Base-by-base conservation (phyloP, 192 early-diverging fungal genomes). In the Obelidium mucronatum region DNA sequence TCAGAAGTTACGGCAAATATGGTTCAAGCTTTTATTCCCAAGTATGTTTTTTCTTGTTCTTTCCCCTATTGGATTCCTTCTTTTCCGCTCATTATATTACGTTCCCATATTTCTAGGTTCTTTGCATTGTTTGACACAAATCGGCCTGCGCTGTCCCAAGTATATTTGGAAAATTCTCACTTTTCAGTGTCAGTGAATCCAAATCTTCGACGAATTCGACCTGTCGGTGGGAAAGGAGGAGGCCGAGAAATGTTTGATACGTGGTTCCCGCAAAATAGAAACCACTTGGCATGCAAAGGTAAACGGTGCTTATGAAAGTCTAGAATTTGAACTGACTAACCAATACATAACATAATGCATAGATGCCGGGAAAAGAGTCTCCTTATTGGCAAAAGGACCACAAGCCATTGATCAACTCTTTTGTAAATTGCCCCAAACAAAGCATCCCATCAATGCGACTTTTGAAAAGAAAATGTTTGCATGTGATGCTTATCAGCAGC, bases 161-260 rank as follows among this genome's bases (percentile, higher is more conserved):
- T 82, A 26, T 85, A 83, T 55, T 33, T 67, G 22, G 79, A 80
- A 31, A 40, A 68, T 11, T 59, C 79, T 15, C 24, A 30, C 24
- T 85, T 85, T 63, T 85, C 84, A 22, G 65, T 82, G 22, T 75
- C 68, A 22, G 77, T 82, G 22, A 73, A 80, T 24, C 39, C 76
- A 13, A 58, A 37, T 30, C 24, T 37, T 22, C 64, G 66, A n/a
- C 64, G 70, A 36, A 51, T 30, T 6, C 35, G 40, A 64, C 19
- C 48, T 19, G 26, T 51, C 2, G 40, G 8, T 55, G 11, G 19
- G 1, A 40, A 62, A 37, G 2, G 34, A 24, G 3, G 13, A 17
- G 30, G 33, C 54, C 52, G 69, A 19, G 54, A 72, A 36, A 58
- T 37, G 15, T 81, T 81, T 67, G 74, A 82, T 28, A 44, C 44